Conservation (phyloP, 345 rosid species). For the Aethionema arabicum region DNA sequence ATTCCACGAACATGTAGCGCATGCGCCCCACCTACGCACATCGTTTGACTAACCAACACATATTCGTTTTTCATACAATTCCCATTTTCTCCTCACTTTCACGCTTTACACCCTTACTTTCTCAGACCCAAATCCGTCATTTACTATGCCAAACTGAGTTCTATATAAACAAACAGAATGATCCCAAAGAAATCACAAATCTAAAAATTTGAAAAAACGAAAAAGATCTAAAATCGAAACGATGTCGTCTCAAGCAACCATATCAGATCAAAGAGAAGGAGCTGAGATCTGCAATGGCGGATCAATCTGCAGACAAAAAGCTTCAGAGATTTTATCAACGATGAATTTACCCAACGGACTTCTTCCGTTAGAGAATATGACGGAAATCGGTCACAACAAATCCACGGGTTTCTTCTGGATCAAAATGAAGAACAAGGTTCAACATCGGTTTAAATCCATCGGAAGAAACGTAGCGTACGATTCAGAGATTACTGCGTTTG, state of each 20-base stretch:
- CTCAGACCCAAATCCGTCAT: constrained; percentile 11
- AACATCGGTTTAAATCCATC: constrained; percentile 44
- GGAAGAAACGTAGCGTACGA: constrained; percentile 51
- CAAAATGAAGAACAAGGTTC: constrained; percentile 45
- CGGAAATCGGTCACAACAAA: constrained; percentile 53
- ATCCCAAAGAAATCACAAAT: not conserved
- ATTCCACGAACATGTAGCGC: constrained; percentile 33
- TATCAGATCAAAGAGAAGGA: constrained; percentile 38
- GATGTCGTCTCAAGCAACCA: constrained; percentile 38
- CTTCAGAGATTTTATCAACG: constrained; percentile 40
- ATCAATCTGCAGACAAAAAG: constrained; percentile 50
- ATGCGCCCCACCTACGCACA: constrained; percentile 38
- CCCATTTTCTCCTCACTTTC: constrained; percentile 13
- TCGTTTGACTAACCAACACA: constrained; percentile 18
- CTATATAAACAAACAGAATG: not conserved
- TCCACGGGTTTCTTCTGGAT: constrained; percentile 63
- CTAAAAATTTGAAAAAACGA: not conserved
- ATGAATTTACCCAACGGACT: constrained; percentile 55
- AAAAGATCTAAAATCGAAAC: not conserved
- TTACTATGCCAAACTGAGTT: not conserved
- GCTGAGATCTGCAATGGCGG: constrained; percentile 55
- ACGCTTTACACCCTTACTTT: too few relatives aligned
- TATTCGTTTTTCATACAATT: not conserved
- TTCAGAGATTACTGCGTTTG: constrained; percentile 48
- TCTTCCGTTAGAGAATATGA: constrained; percentile 52